Evolutionary conservation across 2,329 filamentous ascomycete genomes (phyloP).

Genomic region (Clonostachys sp.): DNA sequence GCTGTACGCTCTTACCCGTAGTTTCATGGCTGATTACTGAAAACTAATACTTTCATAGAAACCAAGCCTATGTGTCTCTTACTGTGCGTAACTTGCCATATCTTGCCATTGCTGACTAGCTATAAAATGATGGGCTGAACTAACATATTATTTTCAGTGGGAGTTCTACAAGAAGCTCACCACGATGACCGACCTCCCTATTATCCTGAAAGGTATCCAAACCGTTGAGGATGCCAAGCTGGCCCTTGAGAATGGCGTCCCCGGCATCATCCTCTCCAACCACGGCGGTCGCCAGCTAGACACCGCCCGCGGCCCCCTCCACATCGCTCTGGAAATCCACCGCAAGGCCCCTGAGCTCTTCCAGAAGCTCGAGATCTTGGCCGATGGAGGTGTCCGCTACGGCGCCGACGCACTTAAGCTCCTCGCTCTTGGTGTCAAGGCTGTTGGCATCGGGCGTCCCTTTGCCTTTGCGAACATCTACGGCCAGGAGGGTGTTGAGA

Average conservation of each 20-base stretch:
- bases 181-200: constrained; percentile 32
- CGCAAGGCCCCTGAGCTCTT: constrained; percentile 57
- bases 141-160: no score
- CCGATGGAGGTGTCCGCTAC: constrained; percentile 62
- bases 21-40: no score
- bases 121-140: no score
- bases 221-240: constrained; percentile 17
- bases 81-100: no score
- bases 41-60: no score
- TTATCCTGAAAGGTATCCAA: constrained; percentile 20
- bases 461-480: constrained; percentile 38
- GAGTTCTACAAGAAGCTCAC: no score
- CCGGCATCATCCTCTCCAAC: constrained; percentile 67
- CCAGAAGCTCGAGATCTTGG: constrained; percentile 52
- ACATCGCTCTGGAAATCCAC: constrained; percentile 53
- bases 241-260: constrained; percentile 54
- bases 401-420: constrained; percentile 67
- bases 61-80: no score
- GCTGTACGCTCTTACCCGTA: no score
- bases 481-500: no score
- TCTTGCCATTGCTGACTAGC: no score
- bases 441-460: constrained; percentile 58
- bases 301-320: constrained; percentile 13
- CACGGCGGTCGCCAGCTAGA: constrained; percentile 60
- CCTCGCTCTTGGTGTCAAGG: constrained; percentile 58